Evolutionary conservation across 345 rosid genomes (phyloP).

Genomic region (Gossypium thurberi): DNA sequence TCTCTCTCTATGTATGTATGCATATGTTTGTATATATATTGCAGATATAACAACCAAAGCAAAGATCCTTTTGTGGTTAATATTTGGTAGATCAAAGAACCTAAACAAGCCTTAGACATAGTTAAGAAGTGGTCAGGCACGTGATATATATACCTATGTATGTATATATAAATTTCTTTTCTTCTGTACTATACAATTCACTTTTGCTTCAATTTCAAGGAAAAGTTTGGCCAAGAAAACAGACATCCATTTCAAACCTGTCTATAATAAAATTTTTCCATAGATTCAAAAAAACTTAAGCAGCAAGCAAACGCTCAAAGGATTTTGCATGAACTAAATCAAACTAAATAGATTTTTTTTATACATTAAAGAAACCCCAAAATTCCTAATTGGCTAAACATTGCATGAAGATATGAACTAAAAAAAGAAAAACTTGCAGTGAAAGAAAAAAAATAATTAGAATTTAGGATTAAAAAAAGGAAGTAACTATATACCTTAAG

Average conservation of each 20-base stretch:
- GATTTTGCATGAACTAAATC: background rate
- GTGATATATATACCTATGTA: no score
- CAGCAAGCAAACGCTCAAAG: slow-evolving; percentile 1
- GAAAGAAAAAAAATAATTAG: background rate
- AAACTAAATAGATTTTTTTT: no score
- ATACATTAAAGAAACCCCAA: background rate
- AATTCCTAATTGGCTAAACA: background rate
- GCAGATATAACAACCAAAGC: no score
- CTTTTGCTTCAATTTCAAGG: background rate
- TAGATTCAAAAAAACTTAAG: background rate
- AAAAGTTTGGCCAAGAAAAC: background rate
- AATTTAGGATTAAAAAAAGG: background rate
- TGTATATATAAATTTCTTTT: no score
- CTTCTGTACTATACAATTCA: background rate
- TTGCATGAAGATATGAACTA: background rate
- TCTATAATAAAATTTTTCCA: background rate
- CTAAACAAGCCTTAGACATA: no score
- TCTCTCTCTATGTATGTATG: no score
- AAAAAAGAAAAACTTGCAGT: no score
- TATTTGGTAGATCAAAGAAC: no score
- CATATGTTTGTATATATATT: no score
- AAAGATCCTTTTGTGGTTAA: no score
- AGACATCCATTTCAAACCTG: background rate
- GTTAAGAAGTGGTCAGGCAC: no score
- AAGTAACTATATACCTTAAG: slow-evolving; percentile 60